Percentiles rank a stretch among this genome's conserved stretches.
phyloP scores from a whole-genome alignment of 2,329 filamentous ascomycete species.

The Cladophialophora chaetospira region DNA sequence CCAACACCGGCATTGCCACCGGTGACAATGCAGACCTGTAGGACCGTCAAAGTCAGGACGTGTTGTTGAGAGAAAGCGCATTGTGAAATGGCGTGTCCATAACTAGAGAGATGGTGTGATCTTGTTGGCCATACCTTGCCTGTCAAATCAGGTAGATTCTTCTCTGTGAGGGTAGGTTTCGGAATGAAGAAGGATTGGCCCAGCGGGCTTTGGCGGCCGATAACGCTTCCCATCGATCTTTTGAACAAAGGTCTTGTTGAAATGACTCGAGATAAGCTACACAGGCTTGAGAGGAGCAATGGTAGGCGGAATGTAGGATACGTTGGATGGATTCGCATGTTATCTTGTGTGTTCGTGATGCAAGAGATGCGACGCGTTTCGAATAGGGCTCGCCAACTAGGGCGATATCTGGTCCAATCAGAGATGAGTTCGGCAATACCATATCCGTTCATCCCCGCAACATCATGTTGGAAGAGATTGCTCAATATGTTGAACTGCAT shows the following conservation, averaged over 20 bases:
- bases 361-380: too few relatives aligned
- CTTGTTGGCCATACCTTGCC: constrained; percentile 39
- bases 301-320: not conserved
- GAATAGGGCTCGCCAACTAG: too few relatives aligned
- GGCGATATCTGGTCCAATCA: too few relatives aligned
- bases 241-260: not conserved
- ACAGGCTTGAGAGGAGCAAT: not conserved
- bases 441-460: too few relatives aligned
- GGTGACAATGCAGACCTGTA: constrained; percentile 52
- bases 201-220: not conserved
- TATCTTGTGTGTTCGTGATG: too few relatives aligned
- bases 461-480: too few relatives aligned
- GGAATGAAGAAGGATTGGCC: constrained; percentile 30
- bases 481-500: too few relatives aligned
- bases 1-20: constrained; percentile 54
- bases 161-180: constrained; percentile 37
- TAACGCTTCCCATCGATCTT: not conserved
- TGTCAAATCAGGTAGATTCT: constrained; percentile 13
- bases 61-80: too few relatives aligned
- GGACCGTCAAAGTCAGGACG: not conserved
- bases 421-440: not conserved
- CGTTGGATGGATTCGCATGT: too few relatives aligned
- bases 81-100: too few relatives aligned
- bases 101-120: not conserved
- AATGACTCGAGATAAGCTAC: not conserved